phyloP scores from a whole-genome alignment of 805 yeast genomes.

The Zygotorulaspora danielsina region DNA sequence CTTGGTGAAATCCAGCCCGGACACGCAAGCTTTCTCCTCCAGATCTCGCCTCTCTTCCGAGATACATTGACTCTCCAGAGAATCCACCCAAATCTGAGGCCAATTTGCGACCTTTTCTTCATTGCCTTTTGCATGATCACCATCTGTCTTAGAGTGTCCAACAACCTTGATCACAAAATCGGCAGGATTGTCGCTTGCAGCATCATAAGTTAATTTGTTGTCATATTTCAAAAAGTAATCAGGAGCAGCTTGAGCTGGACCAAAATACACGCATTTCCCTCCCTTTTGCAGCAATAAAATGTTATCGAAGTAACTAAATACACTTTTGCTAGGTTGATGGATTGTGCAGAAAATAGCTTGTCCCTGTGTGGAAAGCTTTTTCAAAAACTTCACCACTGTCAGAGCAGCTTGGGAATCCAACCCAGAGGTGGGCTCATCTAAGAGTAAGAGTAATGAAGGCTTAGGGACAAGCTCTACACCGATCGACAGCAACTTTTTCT shows the following conservation, averaged over 20 bases:
- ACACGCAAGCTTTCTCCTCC: constrained; percentile 19
- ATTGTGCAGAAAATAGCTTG: constrained; percentile 61
- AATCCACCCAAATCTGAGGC: constrained; percentile 23
- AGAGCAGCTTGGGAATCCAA: constrained; percentile 57
- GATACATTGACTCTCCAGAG: constrained; percentile 14
- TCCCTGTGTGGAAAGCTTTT: constrained; percentile 47
- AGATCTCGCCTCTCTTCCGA: constrained; percentile 8
- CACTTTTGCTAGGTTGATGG: constrained; percentile 62
- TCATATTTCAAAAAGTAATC: constrained; percentile 52
- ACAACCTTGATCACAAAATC: constrained; percentile 69
- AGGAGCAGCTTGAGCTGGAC: constrained; percentile 62
- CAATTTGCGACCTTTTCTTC: constrained; percentile 17
- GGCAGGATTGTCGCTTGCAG: constrained; percentile 59
- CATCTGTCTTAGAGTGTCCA: constrained; percentile 57
- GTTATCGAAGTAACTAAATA: constrained; percentile 57
- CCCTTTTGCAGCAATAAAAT: constrained; percentile 60
- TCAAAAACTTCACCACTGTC: constrained; percentile 51
- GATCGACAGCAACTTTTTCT: constrained; percentile 50
- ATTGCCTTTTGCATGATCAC: constrained; percentile 27
- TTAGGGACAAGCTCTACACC: constrained; percentile 55
- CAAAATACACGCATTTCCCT: constrained; percentile 69
- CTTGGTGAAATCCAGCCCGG: constrained; percentile 20
- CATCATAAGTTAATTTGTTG: constrained; percentile 49
- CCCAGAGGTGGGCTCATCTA: constrained; percentile 62
- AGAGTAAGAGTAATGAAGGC: constrained; percentile 49